phyloP scores from a whole-genome alignment of 2,329 filamentous ascomycete species.

The Lomentospora prolificans region DNA sequence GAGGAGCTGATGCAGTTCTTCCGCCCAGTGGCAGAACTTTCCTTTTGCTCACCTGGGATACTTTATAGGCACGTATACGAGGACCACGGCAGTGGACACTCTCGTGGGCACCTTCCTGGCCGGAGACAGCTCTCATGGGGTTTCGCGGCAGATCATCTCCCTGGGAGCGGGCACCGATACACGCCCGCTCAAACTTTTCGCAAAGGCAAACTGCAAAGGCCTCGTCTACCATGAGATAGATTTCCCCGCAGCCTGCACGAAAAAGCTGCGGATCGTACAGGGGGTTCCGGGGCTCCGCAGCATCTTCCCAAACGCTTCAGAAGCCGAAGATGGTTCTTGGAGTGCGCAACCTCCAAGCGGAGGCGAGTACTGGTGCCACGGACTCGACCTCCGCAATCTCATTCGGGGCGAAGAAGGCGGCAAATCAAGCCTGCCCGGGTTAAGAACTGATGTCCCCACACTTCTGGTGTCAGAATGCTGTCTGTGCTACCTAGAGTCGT shows the following conservation, averaged over 20 bases:
- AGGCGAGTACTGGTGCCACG: constrained; percentile 46
- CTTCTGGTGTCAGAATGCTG: constrained; percentile 92
- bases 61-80: constrained; percentile 73
- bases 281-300: constrained; percentile 31
- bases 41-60: neutral
- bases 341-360: constrained; percentile 26
- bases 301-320: constrained; percentile 25
- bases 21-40: neutral
- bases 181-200: constrained; percentile 66
- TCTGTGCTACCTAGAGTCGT: constrained; percentile 70
- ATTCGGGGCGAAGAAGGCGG: constrained; percentile 1
- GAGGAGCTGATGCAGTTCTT: neutral
- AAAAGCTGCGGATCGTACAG: constrained; percentile 50
- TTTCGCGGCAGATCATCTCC: constrained; percentile 69
- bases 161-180: constrained; percentile 93
- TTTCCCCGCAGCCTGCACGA: constrained; percentile 62
- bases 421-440: constrained; percentile 21
- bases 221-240: constrained; percentile 88
- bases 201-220: constrained; percentile 24
- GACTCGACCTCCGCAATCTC: constrained; percentile 61
- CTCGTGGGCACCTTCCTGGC: constrained; percentile 65
- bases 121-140: constrained; percentile 17
- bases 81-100: constrained; percentile 72
- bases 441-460: constrained; percentile 58
- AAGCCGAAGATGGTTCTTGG: constrained; percentile 27